Evolutionary conservation across 78 protist genomes (phyloP).

Genomic region (Bodo saltans): DNA sequence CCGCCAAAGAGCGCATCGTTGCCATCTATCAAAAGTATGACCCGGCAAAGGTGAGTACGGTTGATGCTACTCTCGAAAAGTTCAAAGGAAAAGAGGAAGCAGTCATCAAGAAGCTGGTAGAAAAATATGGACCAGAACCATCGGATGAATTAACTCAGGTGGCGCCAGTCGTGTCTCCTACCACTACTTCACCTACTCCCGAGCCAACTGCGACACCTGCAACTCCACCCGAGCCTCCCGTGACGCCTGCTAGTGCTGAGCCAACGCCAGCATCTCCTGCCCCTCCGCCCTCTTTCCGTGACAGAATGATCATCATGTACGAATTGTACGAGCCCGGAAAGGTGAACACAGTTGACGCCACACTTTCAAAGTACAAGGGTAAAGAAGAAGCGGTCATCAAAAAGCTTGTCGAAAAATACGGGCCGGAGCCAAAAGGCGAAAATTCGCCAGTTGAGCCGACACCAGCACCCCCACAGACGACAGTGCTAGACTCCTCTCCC

Average conservation of each 20-base stretch:
- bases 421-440: slow-evolving; percentile 2
- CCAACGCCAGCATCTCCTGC: background rate
- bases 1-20: slow-evolving; percentile 8
- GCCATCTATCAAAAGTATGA: background rate
- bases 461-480: too few relatives aligned
- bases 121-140: slow-evolving; percentile 15
- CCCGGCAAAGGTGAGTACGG: background rate
- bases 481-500: too few relatives aligned
- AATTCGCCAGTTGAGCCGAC: too few relatives aligned
- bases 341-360: background rate
- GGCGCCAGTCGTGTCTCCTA: background rate
- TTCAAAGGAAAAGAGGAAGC: background rate
- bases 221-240: background rate
- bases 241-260: background rate
- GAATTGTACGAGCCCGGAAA: background rate
- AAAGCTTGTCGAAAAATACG: slow-evolving; percentile 8
- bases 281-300: background rate
- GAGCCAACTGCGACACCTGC: background rate
- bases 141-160: background rate
- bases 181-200: background rate
- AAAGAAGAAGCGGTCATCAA: background rate
- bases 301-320: background rate
- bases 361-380: background rate
- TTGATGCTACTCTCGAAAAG: slow-evolving; percentile 9
- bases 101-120: background rate